Conservation (phyloP, 1,284 basidiomycete species). For the Pterula multifida region DNA sequence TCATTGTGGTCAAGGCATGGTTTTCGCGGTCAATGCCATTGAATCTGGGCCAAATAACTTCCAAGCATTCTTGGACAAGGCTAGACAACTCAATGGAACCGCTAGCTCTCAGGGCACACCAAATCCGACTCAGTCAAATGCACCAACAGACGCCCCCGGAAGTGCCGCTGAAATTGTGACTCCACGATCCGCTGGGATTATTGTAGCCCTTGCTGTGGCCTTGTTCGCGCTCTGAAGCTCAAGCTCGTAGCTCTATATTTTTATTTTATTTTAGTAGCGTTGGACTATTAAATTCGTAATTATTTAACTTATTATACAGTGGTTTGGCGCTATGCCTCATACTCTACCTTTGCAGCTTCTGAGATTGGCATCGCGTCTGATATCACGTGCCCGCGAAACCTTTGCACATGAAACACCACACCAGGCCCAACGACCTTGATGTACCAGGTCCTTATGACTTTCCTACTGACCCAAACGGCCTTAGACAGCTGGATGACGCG, state of each 20-base stretch:
- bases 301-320: neutral
- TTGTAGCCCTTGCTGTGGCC: too few relatives aligned
- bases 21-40: constrained; percentile 50
- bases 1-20: constrained; percentile 55
- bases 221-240: too few relatives aligned
- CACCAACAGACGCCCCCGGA: too few relatives aligned
- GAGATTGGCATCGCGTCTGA: too few relatives aligned
- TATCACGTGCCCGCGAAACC: constrained; percentile 1
- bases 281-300: neutral
- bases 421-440: neutral
- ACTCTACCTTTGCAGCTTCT: too few relatives aligned
- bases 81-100: constrained; percentile 30
- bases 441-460: neutral
- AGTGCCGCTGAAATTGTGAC: too few relatives aligned
- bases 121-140: too few relatives aligned
- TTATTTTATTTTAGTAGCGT: too few relatives aligned
- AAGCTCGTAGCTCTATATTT: too few relatives aligned
- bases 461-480: neutral
- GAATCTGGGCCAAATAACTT: constrained; percentile 42
- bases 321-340: too few relatives aligned
- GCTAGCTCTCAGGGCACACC: too few relatives aligned
- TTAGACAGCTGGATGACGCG: neutral
- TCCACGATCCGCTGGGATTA: too few relatives aligned
- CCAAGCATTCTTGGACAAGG: constrained; percentile 38
- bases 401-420: neutral